A percentile compares a stretch with the other conserved stretches of the same genome.
Conservation (phyloP, 169 alveolate species). For the Plasmodium malariae region DNA sequence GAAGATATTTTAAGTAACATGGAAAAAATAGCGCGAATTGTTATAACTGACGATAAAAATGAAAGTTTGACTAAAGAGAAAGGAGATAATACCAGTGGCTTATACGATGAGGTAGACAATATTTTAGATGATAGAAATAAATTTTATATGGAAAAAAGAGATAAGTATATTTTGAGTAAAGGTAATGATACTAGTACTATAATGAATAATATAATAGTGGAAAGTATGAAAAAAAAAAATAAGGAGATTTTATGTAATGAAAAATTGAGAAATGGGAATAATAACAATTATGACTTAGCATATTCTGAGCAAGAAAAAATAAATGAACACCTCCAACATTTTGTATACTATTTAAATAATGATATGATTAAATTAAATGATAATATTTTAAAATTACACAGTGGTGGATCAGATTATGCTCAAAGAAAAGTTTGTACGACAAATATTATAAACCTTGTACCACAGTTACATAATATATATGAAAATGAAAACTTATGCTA, state of each 20-base stretch:
- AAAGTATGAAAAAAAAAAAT: neutral
- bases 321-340: neutral
- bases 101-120: constrained; percentile 65
- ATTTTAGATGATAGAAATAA: constrained; percentile 62
- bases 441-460: constrained; percentile 66
- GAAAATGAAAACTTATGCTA: constrained; percentile 59
- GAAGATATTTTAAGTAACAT: constrained; percentile 55
- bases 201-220: neutral
- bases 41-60: constrained; percentile 12
- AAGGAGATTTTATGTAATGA: neutral
- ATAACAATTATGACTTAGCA: neutral
- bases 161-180: constrained; percentile 4
- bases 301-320: neutral
- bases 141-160: constrained; percentile 36
- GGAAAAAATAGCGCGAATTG: constrained; percentile 65
- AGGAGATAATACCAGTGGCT: constrained; percentile 27
- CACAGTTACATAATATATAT: constrained; percentile 64
- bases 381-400: constrained; percentile 28
- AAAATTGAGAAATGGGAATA: neutral
- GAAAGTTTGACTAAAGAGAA: neutral
- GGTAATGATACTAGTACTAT: neutral
- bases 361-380: constrained; percentile 63
- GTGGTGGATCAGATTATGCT: constrained; percentile 22
- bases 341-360: constrained; percentile 45
- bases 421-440: constrained; percentile 52